A percentile compares a stretch with the other conserved stretches of the same genome.
Evolutionary conservation across 1,284 basidiomycete genomes (phyloP).

Genomic region (Boletellus sp.): DNA sequence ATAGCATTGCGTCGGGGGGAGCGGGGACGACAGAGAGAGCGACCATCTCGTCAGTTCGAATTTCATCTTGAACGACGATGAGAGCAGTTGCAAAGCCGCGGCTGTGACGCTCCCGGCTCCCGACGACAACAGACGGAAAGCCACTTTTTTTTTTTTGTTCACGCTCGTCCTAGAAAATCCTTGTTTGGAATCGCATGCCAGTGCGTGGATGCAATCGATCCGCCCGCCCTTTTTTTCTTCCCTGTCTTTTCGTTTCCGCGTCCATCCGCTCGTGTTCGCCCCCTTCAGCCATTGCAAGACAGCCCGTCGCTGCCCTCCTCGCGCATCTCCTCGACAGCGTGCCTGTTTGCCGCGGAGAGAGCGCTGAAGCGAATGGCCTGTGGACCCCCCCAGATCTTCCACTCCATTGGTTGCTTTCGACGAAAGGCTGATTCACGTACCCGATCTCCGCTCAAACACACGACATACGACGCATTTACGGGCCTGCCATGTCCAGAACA

Average conservation of each 20-base stretch:
- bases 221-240: conserved; percentile 17
- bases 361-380: conserved; percentile 24
- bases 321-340: conserved; percentile 8
- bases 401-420: conserved; percentile 12
- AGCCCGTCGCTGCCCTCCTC: conserved; percentile 3
- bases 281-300: conserved; percentile 6
- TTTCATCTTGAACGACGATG: conserved; percentile 27
- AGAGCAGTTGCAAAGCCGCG: conserved; percentile 20
- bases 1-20: conserved; percentile 3
- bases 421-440: conserved; percentile 17
- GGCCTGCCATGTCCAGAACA: conserved; percentile 19
- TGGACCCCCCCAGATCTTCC: conserved; percentile 14
- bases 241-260: conserved; percentile 24
- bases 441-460: conserved; percentile 13
- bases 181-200: conserved; percentile 20
- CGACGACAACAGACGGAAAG: conserved; percentile 28
- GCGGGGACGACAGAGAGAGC: conserved; percentile 8
- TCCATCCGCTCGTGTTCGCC: conserved; percentile 15
- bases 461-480: conserved; percentile 8
- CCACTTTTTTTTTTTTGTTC: conserved; percentile 17
- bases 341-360: conserved; percentile 5
- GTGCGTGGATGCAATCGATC: conserved; percentile 31
- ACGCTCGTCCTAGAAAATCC: conserved; percentile 19
- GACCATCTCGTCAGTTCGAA: conserved; percentile 19
- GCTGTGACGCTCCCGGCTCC: conserved; percentile 23